Percentiles rank a stretch among this genome's conserved stretches.
These are phyloP conservation scores for Thermoascus crustaceus DNA, from an alignment of 2,329 filamentous ascomycete species.

Conservation along the genomic window DNA sequence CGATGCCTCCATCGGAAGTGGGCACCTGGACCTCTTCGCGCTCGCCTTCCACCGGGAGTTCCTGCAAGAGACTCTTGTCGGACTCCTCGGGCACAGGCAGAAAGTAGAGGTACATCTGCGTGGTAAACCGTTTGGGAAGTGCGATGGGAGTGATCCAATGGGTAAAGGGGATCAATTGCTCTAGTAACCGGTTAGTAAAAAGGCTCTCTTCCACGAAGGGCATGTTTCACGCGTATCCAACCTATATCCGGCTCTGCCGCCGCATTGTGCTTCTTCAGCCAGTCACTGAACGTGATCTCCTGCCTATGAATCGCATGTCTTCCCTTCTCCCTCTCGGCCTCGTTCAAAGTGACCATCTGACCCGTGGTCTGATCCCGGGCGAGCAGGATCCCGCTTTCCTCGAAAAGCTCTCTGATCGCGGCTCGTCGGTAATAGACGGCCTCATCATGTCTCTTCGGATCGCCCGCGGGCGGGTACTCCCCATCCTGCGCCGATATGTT, in stretches of 20 bases:
- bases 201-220: background rate
- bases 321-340: slow-evolving; percentile 55
- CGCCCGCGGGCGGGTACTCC: slow-evolving; percentile 40
- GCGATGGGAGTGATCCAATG: slow-evolving; percentile 78
- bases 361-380: slow-evolving; percentile 41
- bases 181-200: slow-evolving; percentile 26
- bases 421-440: slow-evolving; percentile 67
- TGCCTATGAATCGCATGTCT: slow-evolving; percentile 62
- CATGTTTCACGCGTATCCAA: slow-evolving; percentile 9
- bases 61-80: slow-evolving; percentile 21
- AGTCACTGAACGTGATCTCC: slow-evolving; percentile 57
- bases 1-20: slow-evolving; percentile 60
- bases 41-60: slow-evolving; percentile 32
- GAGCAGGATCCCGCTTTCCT: slow-evolving; percentile 85
- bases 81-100: slow-evolving; percentile 51
- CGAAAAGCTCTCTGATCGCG: slow-evolving; percentile 85
- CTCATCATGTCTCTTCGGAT: slow-evolving; percentile 58
- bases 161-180: slow-evolving; percentile 70
- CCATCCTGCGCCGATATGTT: slow-evolving; percentile 73
- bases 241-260: slow-evolving; percentile 51
- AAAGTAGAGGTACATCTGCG: slow-evolving; percentile 95
- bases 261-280: slow-evolving; percentile 41
- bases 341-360: slow-evolving; percentile 53
- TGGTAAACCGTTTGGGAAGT: slow-evolving; percentile 71
- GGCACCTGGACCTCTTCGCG: slow-evolving; percentile 59